phyloP scores from a whole-genome alignment of 345 rosid species.

The Populus simonii region DNA sequence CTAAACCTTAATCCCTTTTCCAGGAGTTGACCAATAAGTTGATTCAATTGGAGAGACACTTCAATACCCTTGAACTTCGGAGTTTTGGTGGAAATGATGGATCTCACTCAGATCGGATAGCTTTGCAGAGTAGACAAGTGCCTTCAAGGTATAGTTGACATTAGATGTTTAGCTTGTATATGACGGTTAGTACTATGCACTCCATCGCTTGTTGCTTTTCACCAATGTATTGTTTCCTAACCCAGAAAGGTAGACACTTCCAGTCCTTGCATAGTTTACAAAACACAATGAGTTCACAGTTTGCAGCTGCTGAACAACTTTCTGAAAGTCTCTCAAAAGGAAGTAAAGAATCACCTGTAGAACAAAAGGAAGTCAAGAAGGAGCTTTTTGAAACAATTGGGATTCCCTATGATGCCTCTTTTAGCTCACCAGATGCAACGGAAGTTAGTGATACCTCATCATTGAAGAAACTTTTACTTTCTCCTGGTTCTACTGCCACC shows the following conservation, averaged over 20 bases:
- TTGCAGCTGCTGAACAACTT: conserved; percentile 86
- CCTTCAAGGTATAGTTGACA: conserved; percentile 59
- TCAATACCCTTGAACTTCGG: conserved; percentile 77
- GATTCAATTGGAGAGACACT: conserved; percentile 84
- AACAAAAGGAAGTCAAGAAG: conserved; percentile 58
- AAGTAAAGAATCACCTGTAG: conserved; percentile 66
- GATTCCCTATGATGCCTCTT: conserved; percentile 71
- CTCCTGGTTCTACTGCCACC: conserved; percentile 54
- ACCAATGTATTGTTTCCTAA: too few species aligned
- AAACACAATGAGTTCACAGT: conserved; percentile 68
- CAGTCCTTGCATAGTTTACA: conserved; percentile 71
- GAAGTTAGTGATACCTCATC: conserved; percentile 44
- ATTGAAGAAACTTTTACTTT: conserved; percentile 38
- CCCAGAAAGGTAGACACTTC: conserved; percentile 43
- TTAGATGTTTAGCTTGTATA: conserved; percentile 10
- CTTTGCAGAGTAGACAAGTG: conserved; percentile 46
- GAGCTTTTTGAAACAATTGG: conserved; percentile 90
- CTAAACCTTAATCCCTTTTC: conserved; percentile 21
- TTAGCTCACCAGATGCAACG: conserved; percentile 61
- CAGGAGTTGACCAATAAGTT: conserved; percentile 85
- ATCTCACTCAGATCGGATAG: conserved; percentile 41
- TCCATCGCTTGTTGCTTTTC: too few species aligned
- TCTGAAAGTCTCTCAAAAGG: conserved; percentile 82
- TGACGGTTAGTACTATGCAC: neutral
- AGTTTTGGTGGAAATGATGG: conserved; percentile 62